phyloP scores from a whole-genome alignment of 2,329 filamentous ascomycete species.

The Venturia carpophila region DNA sequence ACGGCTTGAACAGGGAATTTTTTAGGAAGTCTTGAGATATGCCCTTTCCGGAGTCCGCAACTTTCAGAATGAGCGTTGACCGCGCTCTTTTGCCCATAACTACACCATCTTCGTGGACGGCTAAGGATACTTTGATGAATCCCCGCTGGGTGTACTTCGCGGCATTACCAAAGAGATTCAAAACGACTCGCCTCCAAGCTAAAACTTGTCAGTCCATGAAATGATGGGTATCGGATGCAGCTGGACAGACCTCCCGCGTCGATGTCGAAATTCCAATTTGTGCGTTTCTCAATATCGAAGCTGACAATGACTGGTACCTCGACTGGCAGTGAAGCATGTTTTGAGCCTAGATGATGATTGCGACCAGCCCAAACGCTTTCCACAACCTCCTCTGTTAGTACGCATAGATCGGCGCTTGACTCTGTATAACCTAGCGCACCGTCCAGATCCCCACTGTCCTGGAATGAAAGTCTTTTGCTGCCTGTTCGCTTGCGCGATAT shows the following conservation, averaged over 20 bases:
- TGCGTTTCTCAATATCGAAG: conserved; percentile 8
- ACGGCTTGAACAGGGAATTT: conserved; percentile 16
- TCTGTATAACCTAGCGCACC: not conserved
- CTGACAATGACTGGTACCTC: conserved; percentile 3
- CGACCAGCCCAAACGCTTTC: conserved; percentile 17
- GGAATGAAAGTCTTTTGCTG: conserved; percentile 7
- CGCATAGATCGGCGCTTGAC: conserved; percentile 11
- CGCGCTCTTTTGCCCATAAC: not conserved
- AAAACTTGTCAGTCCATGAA: not conserved
- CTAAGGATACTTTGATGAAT: conserved; percentile 28
- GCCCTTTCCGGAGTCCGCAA: conserved; percentile 16
- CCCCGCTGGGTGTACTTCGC: conserved; percentile 20
- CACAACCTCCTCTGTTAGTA: conserved; percentile 18
- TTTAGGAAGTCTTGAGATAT: conserved; percentile 15
- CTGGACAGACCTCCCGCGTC: conserved; percentile 39
- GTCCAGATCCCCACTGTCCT: not conserved
- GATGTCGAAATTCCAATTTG: conserved; percentile 46
- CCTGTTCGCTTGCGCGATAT: not conserved
- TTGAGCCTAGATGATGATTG: not conserved
- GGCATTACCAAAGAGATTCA: conserved; percentile 17
- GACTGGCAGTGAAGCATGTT: not conserved
- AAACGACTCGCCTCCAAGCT: conserved; percentile 15
- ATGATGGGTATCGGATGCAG: too few relatives aligned
- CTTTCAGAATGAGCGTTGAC: conserved; percentile 8
- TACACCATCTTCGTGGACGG: not conserved